Base-by-base conservation (phyloP, 2,329 filamentous ascomycete genomes). In the Microsporum ferrugineum region DNA sequence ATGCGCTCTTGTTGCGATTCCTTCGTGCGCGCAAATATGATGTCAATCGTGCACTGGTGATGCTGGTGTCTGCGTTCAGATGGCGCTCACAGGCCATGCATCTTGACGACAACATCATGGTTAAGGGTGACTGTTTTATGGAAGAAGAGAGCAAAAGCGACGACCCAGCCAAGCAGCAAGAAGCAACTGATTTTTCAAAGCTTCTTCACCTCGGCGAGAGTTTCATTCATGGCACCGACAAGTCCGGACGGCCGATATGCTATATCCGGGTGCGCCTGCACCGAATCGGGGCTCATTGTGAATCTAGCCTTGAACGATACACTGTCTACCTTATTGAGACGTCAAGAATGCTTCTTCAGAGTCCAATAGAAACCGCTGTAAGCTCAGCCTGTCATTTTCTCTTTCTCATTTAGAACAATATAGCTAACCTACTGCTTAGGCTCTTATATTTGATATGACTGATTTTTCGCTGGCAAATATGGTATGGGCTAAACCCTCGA, bases 251-350 rank as follows among this genome's bases (percentile, higher is more conserved):
- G 62, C 94, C 94, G 0, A 87, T 96, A 69, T 96, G 91, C 72
- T 82, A 91, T 66, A 89, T 96, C 34, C 81, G 90, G 62, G 91
- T 89, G 45, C 83, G 89, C 53, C 74, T 96, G 67, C 94, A 99
- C 72, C 87, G 81, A 68, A 84, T 86, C 60, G 88, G 87, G 29
- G 90, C 95, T 66, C 90, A 97, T 75, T 86, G 82, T 51, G 88
- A 91, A 69, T 83, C 88, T 71, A 87, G 85, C 68, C 73, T 97
- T 63, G 92, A 99, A 73, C 83, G 86, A 67, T 96, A 88, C 72
- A 99, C 94, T 0, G 89, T 99, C 38, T 96, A 90, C 72, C 82
- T 91, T 39, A 99, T 99, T 68, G 94, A 99, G 78, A 95, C 91
- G 27, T 88, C 89, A n/a, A 84, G 94, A 59, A 84, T 96, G 78